Evolutionary conservation across 139 green algal genomes (phyloP).

Genomic region (Picochlorum sp.): DNA sequence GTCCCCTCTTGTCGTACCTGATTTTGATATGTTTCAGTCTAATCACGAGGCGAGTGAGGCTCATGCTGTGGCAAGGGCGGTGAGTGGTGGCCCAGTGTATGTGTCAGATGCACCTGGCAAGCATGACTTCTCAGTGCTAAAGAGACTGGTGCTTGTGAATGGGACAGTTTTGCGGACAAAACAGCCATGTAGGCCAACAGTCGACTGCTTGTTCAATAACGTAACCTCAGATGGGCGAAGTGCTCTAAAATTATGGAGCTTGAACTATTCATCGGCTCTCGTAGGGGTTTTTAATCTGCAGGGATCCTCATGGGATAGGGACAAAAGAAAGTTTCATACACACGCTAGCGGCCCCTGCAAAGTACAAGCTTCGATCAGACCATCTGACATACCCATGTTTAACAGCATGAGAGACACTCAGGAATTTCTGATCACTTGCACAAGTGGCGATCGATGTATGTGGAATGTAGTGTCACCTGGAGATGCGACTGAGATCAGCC

Average conservation of each 20-base stretch:
- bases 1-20: slow-evolving; percentile 38
- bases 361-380: slow-evolving; percentile 28
- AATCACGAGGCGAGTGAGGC: neutral
- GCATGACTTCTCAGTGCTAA: slow-evolving; percentile 75
- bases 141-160: slow-evolving; percentile 58
- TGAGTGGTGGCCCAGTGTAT: slow-evolving; percentile 63
- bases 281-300: slow-evolving; percentile 84
- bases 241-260: slow-evolving; percentile 77
- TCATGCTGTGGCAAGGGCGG: slow-evolving; percentile 40
- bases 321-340: slow-evolving; percentile 52
- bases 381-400: slow-evolving; percentile 48
- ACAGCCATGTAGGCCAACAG: slow-evolving; percentile 77
- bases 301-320: slow-evolving; percentile 72
- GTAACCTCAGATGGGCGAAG: slow-evolving; percentile 60
- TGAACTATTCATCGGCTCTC: slow-evolving; percentile 51
- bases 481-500: no score
- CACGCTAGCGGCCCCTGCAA: slow-evolving; percentile 32
- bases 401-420: neutral
- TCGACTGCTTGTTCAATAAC: slow-evolving; percentile 83
- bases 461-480: no score
- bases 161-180: slow-evolving; percentile 51
- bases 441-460: no score
- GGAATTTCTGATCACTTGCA: no score
- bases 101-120: slow-evolving; percentile 77
- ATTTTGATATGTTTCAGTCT: slow-evolving; percentile 14